Evolutionary conservation across 352 stramenopile species (phyloP).

Genomic region (Phytophthora ramorum): DNA sequence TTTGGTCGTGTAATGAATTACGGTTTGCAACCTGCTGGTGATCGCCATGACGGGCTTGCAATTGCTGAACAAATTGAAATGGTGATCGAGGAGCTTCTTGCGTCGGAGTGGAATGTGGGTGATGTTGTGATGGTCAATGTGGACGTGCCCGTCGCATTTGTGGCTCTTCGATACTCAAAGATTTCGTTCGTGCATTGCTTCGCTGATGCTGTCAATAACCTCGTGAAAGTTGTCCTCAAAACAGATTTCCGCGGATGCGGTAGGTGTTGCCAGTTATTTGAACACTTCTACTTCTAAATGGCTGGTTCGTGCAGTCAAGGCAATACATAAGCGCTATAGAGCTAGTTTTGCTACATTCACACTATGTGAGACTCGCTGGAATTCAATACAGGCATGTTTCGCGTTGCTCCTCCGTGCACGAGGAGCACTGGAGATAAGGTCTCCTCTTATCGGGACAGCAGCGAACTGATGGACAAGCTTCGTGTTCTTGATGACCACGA

Average conservation of each 20-base stretch:
- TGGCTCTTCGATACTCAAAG: slow-evolving; percentile 18
- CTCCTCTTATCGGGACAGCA: slow-evolving; percentile 10
- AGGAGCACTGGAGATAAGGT: slow-evolving; percentile 10
- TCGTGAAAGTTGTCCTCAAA: slow-evolving; percentile 23
- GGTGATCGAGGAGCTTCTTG: slow-evolving; percentile 7
- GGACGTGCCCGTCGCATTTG: slow-evolving; percentile 15
- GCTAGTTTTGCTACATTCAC: slow-evolving; percentile 13
- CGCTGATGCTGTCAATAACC: slow-evolving; percentile 30
- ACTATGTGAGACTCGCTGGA: slow-evolving; percentile 15
- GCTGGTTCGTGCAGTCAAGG: slow-evolving; percentile 4
- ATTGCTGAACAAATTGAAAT: slow-evolving; percentile 20
- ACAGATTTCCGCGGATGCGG: slow-evolving; percentile 5
- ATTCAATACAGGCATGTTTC: slow-evolving; percentile 20
- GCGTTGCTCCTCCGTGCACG: slow-evolving; percentile 12
- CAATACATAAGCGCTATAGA: slow-evolving; percentile 14
- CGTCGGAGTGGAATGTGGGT: slow-evolving; percentile 8
- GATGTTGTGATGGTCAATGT: slow-evolving; percentile 23
- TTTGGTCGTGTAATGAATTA: slow-evolving; percentile 11
- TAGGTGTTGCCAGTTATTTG: slow-evolving; percentile 7
- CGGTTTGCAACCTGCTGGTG: slow-evolving; percentile 6
- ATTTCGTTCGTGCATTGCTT: slow-evolving; percentile 22
- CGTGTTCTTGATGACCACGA: too few species aligned
- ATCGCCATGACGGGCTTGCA: slow-evolving; percentile 13
- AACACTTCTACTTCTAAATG: slow-evolving; percentile 26
- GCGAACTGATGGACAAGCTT: too few species aligned